Evolutionary conservation across 208 protist genomes (phyloP).

Genomic region (Leishmania aethiopica): DNA sequence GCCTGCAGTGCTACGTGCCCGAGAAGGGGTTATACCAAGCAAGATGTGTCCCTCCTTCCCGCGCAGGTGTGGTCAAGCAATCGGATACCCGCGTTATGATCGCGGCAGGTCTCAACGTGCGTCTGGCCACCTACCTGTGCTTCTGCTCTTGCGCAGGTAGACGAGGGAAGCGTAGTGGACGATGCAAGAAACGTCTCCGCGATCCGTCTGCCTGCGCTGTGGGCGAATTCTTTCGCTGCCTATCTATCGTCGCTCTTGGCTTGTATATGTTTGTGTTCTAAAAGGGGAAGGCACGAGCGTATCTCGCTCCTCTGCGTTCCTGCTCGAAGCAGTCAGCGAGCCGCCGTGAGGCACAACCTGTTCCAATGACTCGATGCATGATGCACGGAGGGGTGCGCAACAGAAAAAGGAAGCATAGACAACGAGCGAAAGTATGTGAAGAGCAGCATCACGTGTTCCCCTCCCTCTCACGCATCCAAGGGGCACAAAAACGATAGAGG

Average conservation of each 20-base stretch:
- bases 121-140: background rate
- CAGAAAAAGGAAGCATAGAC: background rate
- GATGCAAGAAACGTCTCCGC: background rate
- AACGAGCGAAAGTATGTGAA: background rate
- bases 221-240: background rate
- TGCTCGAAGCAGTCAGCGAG: background rate
- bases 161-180: background rate
- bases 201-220: no score
- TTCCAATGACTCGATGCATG: background rate
- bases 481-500: background rate
- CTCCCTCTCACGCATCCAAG: background rate
- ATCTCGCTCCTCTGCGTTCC: background rate
- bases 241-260: background rate
- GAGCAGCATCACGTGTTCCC: background rate
- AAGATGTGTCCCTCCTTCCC: no score
- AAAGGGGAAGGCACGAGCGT: background rate
- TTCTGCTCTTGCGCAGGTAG: background rate
- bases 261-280: background rate
- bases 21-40: background rate
- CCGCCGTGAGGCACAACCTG: background rate
- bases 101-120: background rate
- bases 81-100: background rate
- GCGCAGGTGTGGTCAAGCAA: background rate
- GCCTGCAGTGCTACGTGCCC: background rate
- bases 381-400: background rate